These are phyloP conservation scores for Eucalyptus cloeziana DNA, from an alignment of 345 rosid species.

Conservation along the genomic window DNA sequence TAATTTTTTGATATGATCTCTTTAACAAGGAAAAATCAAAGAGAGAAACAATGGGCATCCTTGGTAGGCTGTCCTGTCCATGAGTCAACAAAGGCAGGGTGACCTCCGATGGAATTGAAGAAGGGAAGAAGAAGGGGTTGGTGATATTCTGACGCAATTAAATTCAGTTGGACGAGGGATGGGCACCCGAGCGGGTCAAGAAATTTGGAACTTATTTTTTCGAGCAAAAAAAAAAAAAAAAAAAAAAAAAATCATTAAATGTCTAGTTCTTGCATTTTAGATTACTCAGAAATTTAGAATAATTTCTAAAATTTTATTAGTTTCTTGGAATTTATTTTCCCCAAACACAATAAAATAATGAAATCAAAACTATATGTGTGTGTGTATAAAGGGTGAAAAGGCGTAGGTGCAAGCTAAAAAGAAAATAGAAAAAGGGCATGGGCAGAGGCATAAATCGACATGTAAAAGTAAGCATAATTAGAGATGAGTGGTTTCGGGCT, in stretches of 20 bases:
- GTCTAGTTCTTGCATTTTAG: background rate
- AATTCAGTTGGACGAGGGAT: background rate
- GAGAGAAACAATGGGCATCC: background rate
- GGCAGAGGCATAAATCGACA: background rate
- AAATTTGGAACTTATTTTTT: too few relatives aligned
- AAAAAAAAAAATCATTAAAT: background rate
- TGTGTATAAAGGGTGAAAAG: background rate
- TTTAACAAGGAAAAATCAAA: background rate
- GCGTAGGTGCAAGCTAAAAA: background rate
- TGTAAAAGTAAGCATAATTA: background rate
- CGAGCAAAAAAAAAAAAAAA: background rate
- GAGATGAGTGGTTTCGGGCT: rapidly evolving
- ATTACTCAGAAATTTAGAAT: background rate
- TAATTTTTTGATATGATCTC: background rate
- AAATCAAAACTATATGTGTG: too few relatives aligned
- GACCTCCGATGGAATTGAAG: background rate
- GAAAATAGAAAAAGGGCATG: background rate
- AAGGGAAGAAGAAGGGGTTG: background rate
- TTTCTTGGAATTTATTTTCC: background rate
- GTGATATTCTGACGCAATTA: background rate
- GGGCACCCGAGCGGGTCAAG: background rate
- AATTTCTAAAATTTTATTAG: background rate
- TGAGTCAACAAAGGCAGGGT: background rate
- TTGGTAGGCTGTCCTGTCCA: background rate
- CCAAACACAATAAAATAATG: background rate